These are phyloP conservation scores for Basidiobolus meristosporus DNA, from an alignment of 371 early-diverging fungal species.

Conservation along the genomic window DNA sequence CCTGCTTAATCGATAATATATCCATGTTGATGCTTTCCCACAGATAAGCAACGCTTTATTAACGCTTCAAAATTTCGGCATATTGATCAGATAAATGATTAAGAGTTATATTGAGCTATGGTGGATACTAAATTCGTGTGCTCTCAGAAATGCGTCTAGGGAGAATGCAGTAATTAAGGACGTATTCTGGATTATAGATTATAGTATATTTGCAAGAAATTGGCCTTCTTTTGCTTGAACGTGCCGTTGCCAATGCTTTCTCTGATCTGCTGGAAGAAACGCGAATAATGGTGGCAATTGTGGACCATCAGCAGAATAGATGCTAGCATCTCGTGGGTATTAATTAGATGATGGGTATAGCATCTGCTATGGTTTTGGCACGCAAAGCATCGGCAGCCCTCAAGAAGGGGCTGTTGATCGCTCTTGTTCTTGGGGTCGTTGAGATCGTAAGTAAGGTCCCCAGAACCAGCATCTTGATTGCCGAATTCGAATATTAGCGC, in stretches of 20 bases:
- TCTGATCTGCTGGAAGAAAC: conserved; percentile 38
- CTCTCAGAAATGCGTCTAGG: too few species aligned
- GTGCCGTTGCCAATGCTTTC: conserved; percentile 24
- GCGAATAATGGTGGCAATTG: conserved; percentile 37
- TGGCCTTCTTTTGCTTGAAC: conserved; percentile 19
- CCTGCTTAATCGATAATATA: too few species aligned
- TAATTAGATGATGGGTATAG: conserved; percentile 55
- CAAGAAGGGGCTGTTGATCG: conserved; percentile 34
- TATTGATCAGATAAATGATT: too few species aligned
- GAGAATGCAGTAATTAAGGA: too few species aligned
- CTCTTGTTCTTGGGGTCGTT: conserved; percentile 23
- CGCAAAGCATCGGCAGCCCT: conserved; percentile 38
- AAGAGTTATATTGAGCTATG: too few species aligned
- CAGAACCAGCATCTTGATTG: not conserved
- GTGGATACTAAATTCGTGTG: too few species aligned
- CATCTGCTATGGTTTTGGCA: conserved; percentile 48
- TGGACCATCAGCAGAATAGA: conserved; percentile 60
- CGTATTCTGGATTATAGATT: too few species aligned
- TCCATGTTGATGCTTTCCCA: too few species aligned
- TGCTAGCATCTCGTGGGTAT: conserved; percentile 62
- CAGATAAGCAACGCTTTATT: too few species aligned
- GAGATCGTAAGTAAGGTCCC: conserved; percentile 16
- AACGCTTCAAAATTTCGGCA: too few species aligned
- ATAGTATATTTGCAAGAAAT: conserved; percentile 20
- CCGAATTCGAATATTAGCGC: conserved; percentile 23